phyloP scores from a whole-genome alignment of 2,329 filamentous ascomycete genomes.

The Fusarium vanettenii region DNA sequence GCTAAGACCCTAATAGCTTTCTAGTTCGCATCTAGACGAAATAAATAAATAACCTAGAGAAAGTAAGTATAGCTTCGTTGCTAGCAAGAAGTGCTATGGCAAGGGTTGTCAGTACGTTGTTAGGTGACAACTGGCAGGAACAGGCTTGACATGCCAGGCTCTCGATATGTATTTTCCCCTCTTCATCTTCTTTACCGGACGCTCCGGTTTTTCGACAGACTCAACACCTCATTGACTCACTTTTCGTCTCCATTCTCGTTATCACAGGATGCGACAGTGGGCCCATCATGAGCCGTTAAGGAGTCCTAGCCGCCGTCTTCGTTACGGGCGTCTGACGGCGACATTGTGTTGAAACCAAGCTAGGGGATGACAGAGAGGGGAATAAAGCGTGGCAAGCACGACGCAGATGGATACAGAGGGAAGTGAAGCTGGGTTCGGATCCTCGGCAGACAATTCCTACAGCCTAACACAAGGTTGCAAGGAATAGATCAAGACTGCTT shows the following conservation, averaged over 20 bases:
- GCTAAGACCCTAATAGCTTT: conserved; percentile 23
- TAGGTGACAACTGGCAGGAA: neutral
- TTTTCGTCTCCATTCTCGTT: conserved; percentile 1
- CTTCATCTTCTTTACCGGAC: conserved; percentile 29
- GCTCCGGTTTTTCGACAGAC: conserved; percentile 3
- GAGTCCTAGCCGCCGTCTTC: neutral
- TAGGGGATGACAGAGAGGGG: neutral
- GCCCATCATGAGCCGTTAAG: neutral
- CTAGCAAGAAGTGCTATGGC: conserved; percentile 30
- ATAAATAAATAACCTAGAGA: conserved; percentile 26
- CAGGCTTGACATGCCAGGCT: conserved; percentile 17
- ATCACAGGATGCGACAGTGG: neutral
- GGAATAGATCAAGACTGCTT: neutral
- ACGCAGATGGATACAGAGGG: neutral
- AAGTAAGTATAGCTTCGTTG: conserved; percentile 2
- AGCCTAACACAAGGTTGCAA: neutral
- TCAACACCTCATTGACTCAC: neutral
- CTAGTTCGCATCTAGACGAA: conserved; percentile 32
- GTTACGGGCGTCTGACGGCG: neutral
- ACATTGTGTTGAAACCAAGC: neutral
- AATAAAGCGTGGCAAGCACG: neutral
- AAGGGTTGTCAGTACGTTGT: neutral
- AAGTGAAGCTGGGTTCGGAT: neutral
- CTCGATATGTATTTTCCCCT: conserved; percentile 35
- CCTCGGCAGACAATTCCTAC: neutral